A percentile compares a stretch with the other conserved stretches of the same genome.
Evolutionary conservation across 202 grass and related monocot species (phyloP).

Genomic region (Cymbopogon flexuosus): DNA sequence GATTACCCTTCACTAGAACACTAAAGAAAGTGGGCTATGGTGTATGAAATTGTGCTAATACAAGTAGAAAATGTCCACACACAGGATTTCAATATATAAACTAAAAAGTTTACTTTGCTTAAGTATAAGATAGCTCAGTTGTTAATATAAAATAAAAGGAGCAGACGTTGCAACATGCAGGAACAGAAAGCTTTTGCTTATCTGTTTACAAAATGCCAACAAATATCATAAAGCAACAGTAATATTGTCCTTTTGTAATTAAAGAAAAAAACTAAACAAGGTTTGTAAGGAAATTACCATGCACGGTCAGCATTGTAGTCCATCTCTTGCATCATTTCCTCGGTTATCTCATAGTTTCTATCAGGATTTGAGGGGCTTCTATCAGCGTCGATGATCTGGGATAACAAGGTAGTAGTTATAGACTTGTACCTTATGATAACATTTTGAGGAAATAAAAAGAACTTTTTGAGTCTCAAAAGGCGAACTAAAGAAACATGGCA

Average conservation of each 20-base stretch:
- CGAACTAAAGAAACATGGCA: not conserved
- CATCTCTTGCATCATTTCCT: slow-evolving; percentile 96
- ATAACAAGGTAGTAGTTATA: slow-evolving; percentile 29
- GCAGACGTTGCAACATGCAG: not conserved
- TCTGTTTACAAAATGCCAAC: not conserved
- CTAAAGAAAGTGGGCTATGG: not conserved
- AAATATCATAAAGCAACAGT: not conserved
- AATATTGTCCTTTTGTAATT: not conserved
- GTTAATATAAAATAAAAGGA: not conserved
- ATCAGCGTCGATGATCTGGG: slow-evolving; percentile 53
- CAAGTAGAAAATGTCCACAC: not conserved
- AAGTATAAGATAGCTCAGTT: not conserved
- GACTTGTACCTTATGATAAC: slow-evolving; percentile 12
- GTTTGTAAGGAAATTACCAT: slow-evolving; percentile 55
- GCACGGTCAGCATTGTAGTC: slow-evolving; percentile 88
- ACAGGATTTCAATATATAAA: not conserved
- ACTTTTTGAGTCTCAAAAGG: not conserved
- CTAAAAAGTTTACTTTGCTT: not conserved
- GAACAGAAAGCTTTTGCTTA: not conserved
- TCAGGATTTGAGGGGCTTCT: slow-evolving; percentile 58
- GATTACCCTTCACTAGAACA: slow-evolving; percentile 7
- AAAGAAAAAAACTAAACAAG: not conserved
- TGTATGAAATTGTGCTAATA: slow-evolving; percentile 1
- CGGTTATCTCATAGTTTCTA: slow-evolving; percentile 61
- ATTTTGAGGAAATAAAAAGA: slow-evolving; percentile 12